phyloP scores from a whole-genome alignment of 768 basidiomycete species.

The Kockovaella imperatae region DNA sequence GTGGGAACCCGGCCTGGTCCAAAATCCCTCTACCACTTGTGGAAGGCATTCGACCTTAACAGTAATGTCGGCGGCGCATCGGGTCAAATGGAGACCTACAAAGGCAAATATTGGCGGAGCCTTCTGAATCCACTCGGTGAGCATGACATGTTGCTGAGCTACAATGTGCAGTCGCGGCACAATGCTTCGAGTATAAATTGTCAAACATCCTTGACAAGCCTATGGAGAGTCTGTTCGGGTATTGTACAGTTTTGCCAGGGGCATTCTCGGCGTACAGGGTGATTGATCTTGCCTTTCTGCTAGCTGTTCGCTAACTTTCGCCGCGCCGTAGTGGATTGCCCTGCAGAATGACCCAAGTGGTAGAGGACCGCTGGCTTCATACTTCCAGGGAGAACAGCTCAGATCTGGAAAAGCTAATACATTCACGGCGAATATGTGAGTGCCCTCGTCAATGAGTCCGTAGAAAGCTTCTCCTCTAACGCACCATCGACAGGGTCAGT shows the following conservation, averaged over 20 bases:
- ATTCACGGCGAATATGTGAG: conserved; percentile 45
- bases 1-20: conserved; percentile 84
- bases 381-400: conserved; percentile 89
- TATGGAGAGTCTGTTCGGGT: conserved; percentile 59
- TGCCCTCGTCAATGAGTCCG: neutral
- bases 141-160: neutral
- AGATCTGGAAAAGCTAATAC: conserved; percentile 45
- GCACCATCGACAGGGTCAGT: too few relatives aligned
- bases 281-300: conserved; percentile 2
- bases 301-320: neutral
- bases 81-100: conserved; percentile 87
- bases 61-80: conserved; percentile 85
- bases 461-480: too few relatives aligned
- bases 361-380: conserved; percentile 79
- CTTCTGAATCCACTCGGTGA: conserved; percentile 66
- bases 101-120: conserved; percentile 76
- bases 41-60: conserved; percentile 74
- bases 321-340: conserved; percentile 70
- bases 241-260: conserved; percentile 62
- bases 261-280: conserved; percentile 74
- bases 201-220: conserved; percentile 95
- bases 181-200: conserved; percentile 91
- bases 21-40: conserved; percentile 83
- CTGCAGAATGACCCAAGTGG: conserved; percentile 79
- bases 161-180: conserved; percentile 58